A percentile compares a stretch with the other conserved stretches of the same genome.
phyloP scores from a whole-genome alignment of 2,329 filamentous ascomycete species.

The Tolypocladium paradoxum region DNA sequence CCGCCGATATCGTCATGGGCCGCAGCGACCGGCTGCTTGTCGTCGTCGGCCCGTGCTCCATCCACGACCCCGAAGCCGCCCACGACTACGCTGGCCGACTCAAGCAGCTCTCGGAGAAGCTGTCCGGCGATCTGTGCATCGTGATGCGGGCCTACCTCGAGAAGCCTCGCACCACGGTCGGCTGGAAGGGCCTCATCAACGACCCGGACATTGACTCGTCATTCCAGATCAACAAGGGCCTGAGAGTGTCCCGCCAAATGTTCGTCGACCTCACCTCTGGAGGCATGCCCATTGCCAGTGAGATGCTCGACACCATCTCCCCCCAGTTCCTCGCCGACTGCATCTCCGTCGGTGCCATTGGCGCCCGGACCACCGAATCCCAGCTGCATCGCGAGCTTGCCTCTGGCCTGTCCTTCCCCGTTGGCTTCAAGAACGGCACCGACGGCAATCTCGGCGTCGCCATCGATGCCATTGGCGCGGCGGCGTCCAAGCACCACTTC shows the following conservation, averaged over 20 bases:
- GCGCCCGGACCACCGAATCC: constrained; percentile 90
- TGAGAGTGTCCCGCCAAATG: constrained; percentile 82
- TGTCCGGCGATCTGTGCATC: constrained; percentile 75
- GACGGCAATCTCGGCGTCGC: constrained; percentile 85
- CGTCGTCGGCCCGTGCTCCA: constrained; percentile 90
- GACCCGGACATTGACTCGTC: constrained; percentile 96
- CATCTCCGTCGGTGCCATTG: constrained; percentile 90
- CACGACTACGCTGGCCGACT: constrained; percentile 80
- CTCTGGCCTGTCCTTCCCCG: constrained; percentile 89
- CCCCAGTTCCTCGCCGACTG: constrained; percentile 96
- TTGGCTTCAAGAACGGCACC: constrained; percentile 99
- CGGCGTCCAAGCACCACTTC: constrained; percentile 85
- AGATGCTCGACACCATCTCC: constrained; percentile 98
- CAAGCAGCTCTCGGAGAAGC: constrained; percentile 65
- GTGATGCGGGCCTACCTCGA: constrained; percentile 99
- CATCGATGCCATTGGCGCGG: constrained; percentile 89
- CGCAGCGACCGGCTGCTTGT: constrained; percentile 82
- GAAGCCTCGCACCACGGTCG: constrained; percentile 95
- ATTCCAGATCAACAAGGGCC: constrained; percentile 98
- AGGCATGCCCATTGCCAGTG: constrained; percentile 90
- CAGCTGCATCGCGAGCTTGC: constrained; percentile 95
- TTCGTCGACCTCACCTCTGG: constrained; percentile 79
- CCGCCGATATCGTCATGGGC: constrained; percentile 66
- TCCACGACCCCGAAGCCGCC: constrained; percentile 84
- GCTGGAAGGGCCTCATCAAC: constrained; percentile 99